Evolutionary conservation across 768 basidiomycete species (phyloP), one percentile per base, ranked within the genome.

Genomic region (Tylopilus balloui): DNA sequence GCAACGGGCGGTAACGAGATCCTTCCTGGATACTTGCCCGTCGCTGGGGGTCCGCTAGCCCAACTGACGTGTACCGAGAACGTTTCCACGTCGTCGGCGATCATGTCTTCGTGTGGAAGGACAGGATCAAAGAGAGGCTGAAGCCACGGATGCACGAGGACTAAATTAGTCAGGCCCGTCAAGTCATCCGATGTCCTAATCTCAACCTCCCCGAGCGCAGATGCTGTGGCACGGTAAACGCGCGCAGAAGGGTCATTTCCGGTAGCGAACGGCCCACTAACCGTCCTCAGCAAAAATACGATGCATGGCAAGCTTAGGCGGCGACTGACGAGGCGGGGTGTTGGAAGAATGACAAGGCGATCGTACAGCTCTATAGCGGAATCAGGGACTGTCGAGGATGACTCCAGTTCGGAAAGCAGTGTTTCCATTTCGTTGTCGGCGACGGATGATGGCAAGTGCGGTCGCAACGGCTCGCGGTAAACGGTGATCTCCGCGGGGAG

Each of bases 101-200:
- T 48, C 56, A 57, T 57, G 9, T 57, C 56, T 48, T 57, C 55
- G 32, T 57, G 56, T 4, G 51, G 56, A 37, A 53, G 55, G 34
- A 57, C 19, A 9, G 57, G 52, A 25, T 58, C 57, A 3, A 45
- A 39, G 25, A 58, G 57, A 17, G 11, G 32, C 19, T 51, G 48
- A 2, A 59, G 25, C 57, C 57, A 58, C 15, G 58, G 57, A 36
- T 56, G 58, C 17, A 58, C 57, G 29, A 58, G 57, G 7, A 58
- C 53, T 20, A 58, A 23, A 12, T 59, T 56, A 24, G 48, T 42
- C 27, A 24, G 6, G 19, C 38, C 47, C 0, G 40, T 1, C 37
- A 56, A 27, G 39, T 52, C 3, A 8, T 60, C 58, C 38, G 45
- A 37, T 1, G 50, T 55, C 45, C 23, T 43, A 3, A 60, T 52